Percentiles rank a stretch among this genome's conserved stretches.
Conservation (phyloP, 2,329 filamentous ascomycete genomes). For the Pestalotiopsis sp. region DNA sequence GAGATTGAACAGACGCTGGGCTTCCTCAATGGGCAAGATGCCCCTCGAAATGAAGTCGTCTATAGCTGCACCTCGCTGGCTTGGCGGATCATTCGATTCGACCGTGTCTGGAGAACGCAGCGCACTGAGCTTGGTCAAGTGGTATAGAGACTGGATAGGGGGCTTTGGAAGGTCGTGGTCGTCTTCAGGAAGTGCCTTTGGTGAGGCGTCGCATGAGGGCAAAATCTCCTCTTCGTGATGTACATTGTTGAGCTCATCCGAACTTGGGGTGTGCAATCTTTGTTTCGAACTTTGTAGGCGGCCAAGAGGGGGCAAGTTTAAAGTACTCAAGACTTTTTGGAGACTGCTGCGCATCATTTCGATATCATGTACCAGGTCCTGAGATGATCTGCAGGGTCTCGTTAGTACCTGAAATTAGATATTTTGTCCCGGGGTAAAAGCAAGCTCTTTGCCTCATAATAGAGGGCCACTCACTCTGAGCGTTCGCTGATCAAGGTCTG, state of each 20-base stretch:
- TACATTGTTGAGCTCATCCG: conserved; percentile 16
- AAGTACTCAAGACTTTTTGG: conserved; percentile 19
- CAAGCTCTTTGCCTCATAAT: background rate
- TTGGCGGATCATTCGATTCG: conserved; percentile 8
- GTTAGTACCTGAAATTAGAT: background rate
- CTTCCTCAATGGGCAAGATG: conserved; percentile 46
- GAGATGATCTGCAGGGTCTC: conserved; percentile 14
- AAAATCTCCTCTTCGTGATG: conserved; percentile 17
- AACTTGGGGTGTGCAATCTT: conserved; percentile 14
- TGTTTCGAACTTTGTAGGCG: conserved; percentile 20
- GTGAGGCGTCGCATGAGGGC: conserved; percentile 28
- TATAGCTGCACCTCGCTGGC: conserved; percentile 9
- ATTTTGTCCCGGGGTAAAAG: background rate
- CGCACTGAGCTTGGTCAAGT: conserved; percentile 39
- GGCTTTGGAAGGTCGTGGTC: conserved; percentile 39
- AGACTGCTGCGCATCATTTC: conserved; percentile 24
- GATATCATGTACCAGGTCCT: conserved; percentile 23
- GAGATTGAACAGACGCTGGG: conserved; percentile 52
- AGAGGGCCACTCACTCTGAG: conserved; percentile 33
- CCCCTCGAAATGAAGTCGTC: conserved; percentile 48
- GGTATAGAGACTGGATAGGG: conserved; percentile 42
- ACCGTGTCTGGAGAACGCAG: conserved; percentile 35
- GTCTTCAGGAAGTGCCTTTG: conserved; percentile 24
- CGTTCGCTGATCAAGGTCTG: conserved; percentile 45
- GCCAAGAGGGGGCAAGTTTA: conserved; percentile 20